Base-by-base conservation (phyloP, 2,329 filamentous ascomycete genomes). In the Cryphonectria parasitica region DNA sequence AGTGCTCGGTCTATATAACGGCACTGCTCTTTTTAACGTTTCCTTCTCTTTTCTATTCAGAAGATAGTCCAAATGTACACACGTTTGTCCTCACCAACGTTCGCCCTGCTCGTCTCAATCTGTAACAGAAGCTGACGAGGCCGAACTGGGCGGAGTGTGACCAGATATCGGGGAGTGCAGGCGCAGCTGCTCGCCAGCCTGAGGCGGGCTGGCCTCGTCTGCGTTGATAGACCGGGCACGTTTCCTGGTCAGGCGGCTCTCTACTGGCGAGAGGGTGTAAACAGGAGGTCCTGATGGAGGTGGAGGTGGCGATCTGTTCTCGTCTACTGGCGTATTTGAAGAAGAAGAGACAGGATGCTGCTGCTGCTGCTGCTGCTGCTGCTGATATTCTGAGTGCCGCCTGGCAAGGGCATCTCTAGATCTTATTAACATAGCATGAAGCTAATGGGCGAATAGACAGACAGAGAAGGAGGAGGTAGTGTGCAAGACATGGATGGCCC, bases 201-300 rank as follows among this genome's bases (percentile, higher is more conserved):
- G 78, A 22, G 79, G 75, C 34, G 79, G 79, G 72, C 80, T 84
- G n/a, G 81, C 81, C 71, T 85, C 82, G 28, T 80, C 80, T 52
- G 81, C 80, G 73, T 83, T 82, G 76, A 85, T 82, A 66, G 84
- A 82, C 61, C 82, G 81, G 54, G 83, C 79, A 71, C 85, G 81
- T 76, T 86, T 87, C 74, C 80, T 74, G 52, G 73, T 76, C 69
- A 75, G 68, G 41, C 74, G 74, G 25, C 75, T 74, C 31, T 68
- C 71, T 15, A 54, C 41, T 6, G 61, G 61, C 19, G 61, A 39
- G 19, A 25, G 61, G 5, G 25, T n/a, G 8, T 28, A 22, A 45
- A 11, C 22, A n/a, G n/a, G n/a, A 63, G 61, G 36, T 69, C 58
- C 62, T 62, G 54, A 6, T 8, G 43, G 43, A 49, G 43, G 41